A percentile compares a stretch with the other conserved stretches of the same genome.
These are phyloP conservation scores for Babesia sp. DNA, from an alignment of 169 alveolate genomes.

Conservation along the genomic window DNA sequence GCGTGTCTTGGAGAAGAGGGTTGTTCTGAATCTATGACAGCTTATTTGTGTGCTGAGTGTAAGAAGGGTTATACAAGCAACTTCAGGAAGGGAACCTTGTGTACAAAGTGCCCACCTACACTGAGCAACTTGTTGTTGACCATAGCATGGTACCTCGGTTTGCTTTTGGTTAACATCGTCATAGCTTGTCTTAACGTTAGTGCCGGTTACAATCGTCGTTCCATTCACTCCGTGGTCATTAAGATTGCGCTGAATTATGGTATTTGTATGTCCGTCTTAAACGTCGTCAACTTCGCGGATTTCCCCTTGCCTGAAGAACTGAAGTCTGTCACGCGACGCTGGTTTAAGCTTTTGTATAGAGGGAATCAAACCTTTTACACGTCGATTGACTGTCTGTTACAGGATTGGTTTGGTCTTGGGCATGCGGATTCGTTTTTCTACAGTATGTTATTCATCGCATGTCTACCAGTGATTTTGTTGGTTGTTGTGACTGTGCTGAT, in stretches of 20 bases:
- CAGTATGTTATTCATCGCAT: constrained; percentile 74
- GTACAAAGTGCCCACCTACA: constrained; percentile 75
- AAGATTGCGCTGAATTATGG: constrained; percentile 82
- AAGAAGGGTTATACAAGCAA: constrained; percentile 78
- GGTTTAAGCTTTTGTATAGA: constrained; percentile 25
- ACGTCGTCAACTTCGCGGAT: constrained; percentile 70
- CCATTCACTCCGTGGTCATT: constrained; percentile 84
- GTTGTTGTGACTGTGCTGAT: constrained; percentile 71
- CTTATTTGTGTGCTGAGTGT: constrained; percentile 83
- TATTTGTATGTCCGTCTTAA: constrained; percentile 76
- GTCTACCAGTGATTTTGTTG: constrained; percentile 73
- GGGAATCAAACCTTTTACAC: constrained; percentile 26
- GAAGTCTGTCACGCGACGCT: constrained; percentile 18
- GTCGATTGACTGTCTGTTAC: constrained; percentile 76
- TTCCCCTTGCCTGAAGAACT: constrained; percentile 66
- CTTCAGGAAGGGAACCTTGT: constrained; percentile 68
- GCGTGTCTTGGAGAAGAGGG: constrained; percentile 76
- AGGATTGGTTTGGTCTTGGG: constrained; percentile 59
- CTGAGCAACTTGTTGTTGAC: constrained; percentile 54
- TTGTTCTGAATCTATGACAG: constrained; percentile 78
- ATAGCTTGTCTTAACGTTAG: constrained; percentile 82
- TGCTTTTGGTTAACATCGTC: constrained; percentile 75
- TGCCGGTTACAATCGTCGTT: constrained; percentile 83
- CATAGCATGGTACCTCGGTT: constrained; percentile 64
- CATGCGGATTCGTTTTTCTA: constrained; percentile 80